Base-by-base conservation (phyloP, 148 eudicot species). In the Mesembryanthemum crystallinum region DNA sequence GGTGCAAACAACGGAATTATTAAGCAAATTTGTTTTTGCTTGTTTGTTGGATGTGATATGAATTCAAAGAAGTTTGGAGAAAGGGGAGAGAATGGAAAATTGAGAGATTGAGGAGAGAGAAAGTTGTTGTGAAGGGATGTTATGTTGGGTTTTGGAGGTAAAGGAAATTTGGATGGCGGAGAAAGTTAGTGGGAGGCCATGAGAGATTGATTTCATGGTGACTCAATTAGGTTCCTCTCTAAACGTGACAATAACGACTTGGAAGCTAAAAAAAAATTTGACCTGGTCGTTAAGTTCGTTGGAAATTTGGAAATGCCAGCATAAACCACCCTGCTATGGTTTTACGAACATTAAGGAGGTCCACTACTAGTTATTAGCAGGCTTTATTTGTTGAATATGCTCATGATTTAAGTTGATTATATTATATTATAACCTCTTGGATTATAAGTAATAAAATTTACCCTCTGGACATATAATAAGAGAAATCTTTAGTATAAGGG, bases 181-280 rank as follows among this genome's bases (percentile, higher is more conserved):
- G 54, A 47, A 49, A 72, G 64, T 60, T 81, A 77, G 84, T 77
- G 84, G 80, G 58, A 77, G 70, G 80, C 73, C 66, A 81, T 71
- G 47, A 71, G 17, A 74, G 12, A 52, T 28, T 66, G 45, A 18
- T 24, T 75, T 35, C 30, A 68, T 60, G 39, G 62, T 70, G 52
- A 54, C 33, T 75, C 35, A 23, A 64, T 80, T 75, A 64, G 33
- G 73, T 63, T 59, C 55, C 24, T 72, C 21, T 72, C 21, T 42
- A 49, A 73, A 77, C 77, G 80, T 81, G 83, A 77, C 30, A 47
- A 47, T n/a, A n/a, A n/a, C 30, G 69, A 65, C 73, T 75, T 66
- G 8, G n/a, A 8, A 15, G 13, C 64, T 37, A 14, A 24, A 45
- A 39, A 14, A 24, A 45, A 39, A 32, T 55, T 71, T 47, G 72